These are phyloP conservation scores for Mycena sanguinolenta DNA, from an alignment of 768 basidiomycete species.

Conservation along the genomic window DNA sequence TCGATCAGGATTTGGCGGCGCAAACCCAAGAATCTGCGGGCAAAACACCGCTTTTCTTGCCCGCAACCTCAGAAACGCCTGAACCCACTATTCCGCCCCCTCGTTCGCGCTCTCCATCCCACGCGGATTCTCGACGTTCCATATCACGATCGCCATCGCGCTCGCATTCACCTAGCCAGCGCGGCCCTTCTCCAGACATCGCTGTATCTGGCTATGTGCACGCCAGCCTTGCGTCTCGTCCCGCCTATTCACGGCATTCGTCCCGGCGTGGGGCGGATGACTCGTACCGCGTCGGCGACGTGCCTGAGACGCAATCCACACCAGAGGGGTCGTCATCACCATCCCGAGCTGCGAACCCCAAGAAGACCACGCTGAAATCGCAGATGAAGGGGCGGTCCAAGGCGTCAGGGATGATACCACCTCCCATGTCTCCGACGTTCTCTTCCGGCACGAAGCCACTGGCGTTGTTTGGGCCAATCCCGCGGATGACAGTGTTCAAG, in stretches of 20 bases:
- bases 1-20: conserved; percentile 24
- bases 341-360: not conserved
- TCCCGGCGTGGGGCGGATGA: conserved; percentile 13
- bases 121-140: not conserved
- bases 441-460: not conserved
- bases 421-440: not conserved
- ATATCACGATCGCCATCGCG: not conserved
- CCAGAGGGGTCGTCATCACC: conserved; percentile 7
- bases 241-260: not conserved
- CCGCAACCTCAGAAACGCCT: conserved; percentile 27
- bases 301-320: conserved; percentile 36
- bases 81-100: not conserved
- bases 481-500: conserved; percentile 23
- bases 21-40: conserved; percentile 20
- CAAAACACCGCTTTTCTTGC: conserved; percentile 33
- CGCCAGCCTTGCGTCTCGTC: not conserved
- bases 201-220: not conserved
- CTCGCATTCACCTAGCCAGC: not conserved
- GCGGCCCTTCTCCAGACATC: not conserved
- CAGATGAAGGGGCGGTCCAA: conserved; percentile 46
- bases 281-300: conserved; percentile 33
- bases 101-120: conserved; percentile 7
- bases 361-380: conserved; percentile 38
- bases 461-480: conserved; percentile 12
- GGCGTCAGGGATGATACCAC: not conserved